Base-by-base conservation (phyloP, 2,329 filamentous ascomycete genomes). In the Colletotrichum liaoningense region DNA sequence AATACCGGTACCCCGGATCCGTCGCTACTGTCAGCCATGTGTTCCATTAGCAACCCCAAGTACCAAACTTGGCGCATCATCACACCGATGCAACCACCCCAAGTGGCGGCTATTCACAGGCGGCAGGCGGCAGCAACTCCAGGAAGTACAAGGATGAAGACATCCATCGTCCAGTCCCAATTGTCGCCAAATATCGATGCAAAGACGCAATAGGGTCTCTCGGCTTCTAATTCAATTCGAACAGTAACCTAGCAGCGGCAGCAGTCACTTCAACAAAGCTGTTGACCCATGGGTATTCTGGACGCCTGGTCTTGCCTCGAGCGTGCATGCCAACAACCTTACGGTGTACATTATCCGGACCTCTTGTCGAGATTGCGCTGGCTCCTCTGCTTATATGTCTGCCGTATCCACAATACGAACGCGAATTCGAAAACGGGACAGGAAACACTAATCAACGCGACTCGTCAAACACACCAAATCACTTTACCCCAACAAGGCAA, bases 351-450 rank as follows among this genome's bases (percentile, higher is more conserved):
- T n/a, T n/a, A n/a, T n/a, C n/a, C n/a, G n/a, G n/a, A n/a, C 33
- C 33, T 35, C 33, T 5, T 30, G 22, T 42, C n/a, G 5, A 52
- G 19, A 49, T 63, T 52, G 26, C 42, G 19, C 35, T 4, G 58
- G 59, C 24, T 62, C 11, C 5, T 42, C 11, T 42, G 7, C 14
- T 26, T 4, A 19, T 28, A 16, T 52, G 8, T 26, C 42, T 26
- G 7, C 30, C 54, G 9, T 46, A 33, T 30, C 69, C 66, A 26
- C 24, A 64, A 72, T 64, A 59, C 69, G 66, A 72, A 69, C 16
- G 38, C 66, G 66, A 72, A 69, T 66, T 19, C 69, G 59, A 69
- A 19, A n/a, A n/a, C 52, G 22, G 52, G 52, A 69, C 24, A 28
- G 26, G 16, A 26, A 28, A 12, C 54, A 28, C 38, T 56, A 24